Evolutionary conservation across 2,329 filamentous ascomycete species (phyloP), one percentile per base, ranked within the genome.

Genomic region (Talaromyces atroroseus): DNA sequence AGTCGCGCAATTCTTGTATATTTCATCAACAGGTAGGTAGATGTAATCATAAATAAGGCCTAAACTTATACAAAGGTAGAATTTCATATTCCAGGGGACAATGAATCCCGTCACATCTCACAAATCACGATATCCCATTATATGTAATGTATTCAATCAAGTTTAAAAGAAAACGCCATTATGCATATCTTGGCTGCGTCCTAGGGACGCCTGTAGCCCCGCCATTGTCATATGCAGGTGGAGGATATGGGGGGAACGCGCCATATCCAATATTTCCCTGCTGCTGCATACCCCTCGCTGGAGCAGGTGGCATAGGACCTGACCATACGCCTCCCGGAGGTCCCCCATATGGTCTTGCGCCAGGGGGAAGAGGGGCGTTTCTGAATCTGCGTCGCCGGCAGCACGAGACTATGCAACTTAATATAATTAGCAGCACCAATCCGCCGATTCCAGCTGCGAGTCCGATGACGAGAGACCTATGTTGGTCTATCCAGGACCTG

Each of bases 391-490:
- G 67, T 42, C 76, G 71, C 40, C 80, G 75, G 64, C 78, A 84
- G 46, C 81, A 81, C 63, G 78, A 80, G 58, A 80, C 74, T 64
- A 86, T 79, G 73, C 90, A 96, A 66, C 80, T 81, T 11, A 86
- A 62, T 51, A 96, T 75, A 34, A 81, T 78, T 47, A 96, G 69
- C 18, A 95, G 66, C 5, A 95, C 65, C 5, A 96, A 76, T 6
- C 81, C 83, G 49, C 90, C 92, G 16, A 95, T 77, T 11, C 84
- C 87, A 48, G 78, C 77, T 5, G 82, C 83, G 11, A 97, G 77
- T 23, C 89, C 91, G 61, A 97, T 96, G 62, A 95, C 87, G 60
- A 97, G 82, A 52, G 82, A 76, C 72, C 88, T 88, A 76, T 97
- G 86, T 62, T 85, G 74, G 24, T 82, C 75, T 70, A 97, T 85